Percentiles rank a stretch among this genome's conserved stretches.
Conservation (phyloP, 2,329 filamentous ascomycete species). For the Trichoderma koningiopsis region DNA sequence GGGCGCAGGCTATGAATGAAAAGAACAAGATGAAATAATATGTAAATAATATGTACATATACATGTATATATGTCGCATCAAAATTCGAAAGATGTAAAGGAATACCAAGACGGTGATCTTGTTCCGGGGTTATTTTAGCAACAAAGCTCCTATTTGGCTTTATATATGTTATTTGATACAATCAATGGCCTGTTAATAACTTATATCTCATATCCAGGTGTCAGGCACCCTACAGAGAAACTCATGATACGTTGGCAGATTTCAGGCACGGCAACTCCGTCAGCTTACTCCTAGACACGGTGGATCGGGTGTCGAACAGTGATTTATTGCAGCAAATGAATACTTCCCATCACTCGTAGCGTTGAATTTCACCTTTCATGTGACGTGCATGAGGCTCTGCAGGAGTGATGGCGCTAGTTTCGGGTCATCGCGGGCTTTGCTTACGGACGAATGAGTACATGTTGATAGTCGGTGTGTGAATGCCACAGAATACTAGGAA, state of each 20-base stretch:
- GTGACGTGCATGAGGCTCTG: constrained; percentile 6
- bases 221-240: background rate
- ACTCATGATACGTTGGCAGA: background rate
- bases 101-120: background rate
- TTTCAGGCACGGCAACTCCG: background rate
- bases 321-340: background rate
- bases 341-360: background rate
- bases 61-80: background rate
- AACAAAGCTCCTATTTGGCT: background rate
- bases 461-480: background rate
- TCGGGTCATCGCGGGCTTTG: background rate
- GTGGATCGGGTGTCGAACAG: background rate
- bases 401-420: background rate
- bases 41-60: background rate
- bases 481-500: background rate
- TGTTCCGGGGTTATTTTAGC: background rate
- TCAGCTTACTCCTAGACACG: constrained; percentile 1
- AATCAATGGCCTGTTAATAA: background rate
- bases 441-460: background rate
- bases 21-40: background rate
- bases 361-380: background rate
- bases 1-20: background rate
- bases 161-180: background rate
- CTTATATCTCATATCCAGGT: background rate
- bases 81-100: background rate